Evolutionary conservation across 208 protist species (phyloP).

Genomic region (Trypanosoma platydactyli): DNA sequence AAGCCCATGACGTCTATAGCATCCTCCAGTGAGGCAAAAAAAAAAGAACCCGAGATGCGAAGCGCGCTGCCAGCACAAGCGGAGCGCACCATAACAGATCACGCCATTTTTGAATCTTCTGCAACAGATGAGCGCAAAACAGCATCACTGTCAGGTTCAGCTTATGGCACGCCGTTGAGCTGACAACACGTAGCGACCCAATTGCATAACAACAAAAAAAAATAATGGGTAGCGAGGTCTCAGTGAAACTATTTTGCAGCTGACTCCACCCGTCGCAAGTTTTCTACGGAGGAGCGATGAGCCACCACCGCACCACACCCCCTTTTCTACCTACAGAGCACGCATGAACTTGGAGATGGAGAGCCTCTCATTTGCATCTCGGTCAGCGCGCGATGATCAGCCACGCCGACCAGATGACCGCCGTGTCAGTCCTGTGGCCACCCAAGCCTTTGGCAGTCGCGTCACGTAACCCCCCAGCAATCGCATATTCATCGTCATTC

Average conservation of each 20-base stretch:
- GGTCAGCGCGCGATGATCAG: conserved; percentile 21
- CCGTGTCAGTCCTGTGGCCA: neutral
- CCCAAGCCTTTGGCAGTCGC: conserved; percentile 3
- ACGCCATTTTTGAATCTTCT: neutral
- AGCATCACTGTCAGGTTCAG: neutral
- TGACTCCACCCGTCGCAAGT: neutral
- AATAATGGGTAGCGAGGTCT: neutral
- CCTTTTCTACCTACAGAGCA: conserved; percentile 17
- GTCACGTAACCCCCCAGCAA: conserved; percentile 11
- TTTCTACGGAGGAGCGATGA: conserved; percentile 4
- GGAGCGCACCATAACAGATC: neutral
- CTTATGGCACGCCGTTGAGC: neutral
- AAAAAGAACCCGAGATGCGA: conserved; percentile 5
- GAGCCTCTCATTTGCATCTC: conserved; percentile 19
- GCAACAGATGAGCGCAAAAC: neutral
- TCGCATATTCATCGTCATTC: conserved; percentile 19
- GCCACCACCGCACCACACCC: conserved; percentile 13
- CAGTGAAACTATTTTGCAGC: neutral
- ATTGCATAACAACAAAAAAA: conserved; percentile 9
- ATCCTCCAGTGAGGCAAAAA: conserved; percentile 1
- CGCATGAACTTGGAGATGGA: conserved; percentile 22
- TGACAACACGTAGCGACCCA: neutral
- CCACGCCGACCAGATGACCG: conserved; percentile 7
- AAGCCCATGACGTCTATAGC: conserved; percentile 6
- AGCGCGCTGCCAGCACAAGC: neutral